Evolutionary conservation across 2,329 filamentous ascomycete genomes (phyloP), one percentile per base, ranked within the genome.

Genomic region (Trichoderma arundinaceum): DNA sequence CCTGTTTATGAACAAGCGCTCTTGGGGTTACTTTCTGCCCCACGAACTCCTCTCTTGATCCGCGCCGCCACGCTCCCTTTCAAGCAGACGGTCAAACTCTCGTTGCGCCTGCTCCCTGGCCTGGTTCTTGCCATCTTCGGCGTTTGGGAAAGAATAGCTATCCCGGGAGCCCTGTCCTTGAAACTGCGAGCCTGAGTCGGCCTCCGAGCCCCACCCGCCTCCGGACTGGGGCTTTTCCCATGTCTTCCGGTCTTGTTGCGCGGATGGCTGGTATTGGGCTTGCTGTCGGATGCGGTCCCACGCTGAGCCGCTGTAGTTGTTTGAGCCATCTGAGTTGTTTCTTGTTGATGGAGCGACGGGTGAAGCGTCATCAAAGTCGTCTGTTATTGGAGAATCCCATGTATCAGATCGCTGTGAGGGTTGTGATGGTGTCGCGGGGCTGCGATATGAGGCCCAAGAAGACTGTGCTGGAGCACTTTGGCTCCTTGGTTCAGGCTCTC

Each of bases 41-140:
- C 74, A 77, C 4, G 72, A 67, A 4, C 62, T 67, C 41, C 59
- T 67, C 32, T 71, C 72, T 58, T 77, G 74, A 4, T 75, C 74
- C 4, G 62, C 66, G 22, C 74, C 75, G 15, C 67, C 72, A 22
- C 79, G 74, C 66, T 85, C 83, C 13, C 76, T 74, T 48, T 85
- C 82, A 2, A 85, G 64, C 65, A 84, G 74, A 19, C 75, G 75
- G 66, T 85, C 83, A 68, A 85, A 85, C 35, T 85, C 82, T 66
- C 75, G 78, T 66, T 85, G 83, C 6, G 83, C 82, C 68, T 82
- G 77, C 8, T 77, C 77, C 71, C 79, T 83, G 49, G 77, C 77
- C 15, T 74, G 71, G n/a, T 70, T 68, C 65, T 71, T 77, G 22
- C 81, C 78, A 62, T 77, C 77, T 8, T 81, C 80, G 1, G 72